phyloP scores from a whole-genome alignment of 2,329 filamentous ascomycete genomes.

The Corynespora cassiicola region DNA sequence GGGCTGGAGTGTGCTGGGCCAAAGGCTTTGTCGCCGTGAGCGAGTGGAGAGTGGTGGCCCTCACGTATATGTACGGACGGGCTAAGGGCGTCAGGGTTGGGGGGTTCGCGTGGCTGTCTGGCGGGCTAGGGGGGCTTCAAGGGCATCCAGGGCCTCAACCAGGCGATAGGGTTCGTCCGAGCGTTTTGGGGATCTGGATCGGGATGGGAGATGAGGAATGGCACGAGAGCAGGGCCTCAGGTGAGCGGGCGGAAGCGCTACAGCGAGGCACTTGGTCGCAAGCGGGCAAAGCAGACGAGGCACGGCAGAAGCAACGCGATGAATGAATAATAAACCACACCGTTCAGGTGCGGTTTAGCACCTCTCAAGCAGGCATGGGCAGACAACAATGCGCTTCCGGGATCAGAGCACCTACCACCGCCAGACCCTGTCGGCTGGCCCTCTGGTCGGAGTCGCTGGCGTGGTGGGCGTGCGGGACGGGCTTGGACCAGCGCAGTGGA shows the following conservation, averaged over 20 bases:
- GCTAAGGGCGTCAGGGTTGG: slow-evolving; percentile 46
- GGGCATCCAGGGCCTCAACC: slow-evolving; percentile 43
- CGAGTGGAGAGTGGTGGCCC: slow-evolving; percentile 47
- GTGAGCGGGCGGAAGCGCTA: slow-evolving; percentile 44
- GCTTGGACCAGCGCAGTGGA: slow-evolving; percentile 47
- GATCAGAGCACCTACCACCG: slow-evolving; percentile 39
- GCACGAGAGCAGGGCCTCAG: slow-evolving; percentile 44
- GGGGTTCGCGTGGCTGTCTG: slow-evolving; percentile 51
- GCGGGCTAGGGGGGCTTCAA: slow-evolving; percentile 38
- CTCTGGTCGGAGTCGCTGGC: slow-evolving; percentile 43
- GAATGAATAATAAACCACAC: slow-evolving; percentile 46
- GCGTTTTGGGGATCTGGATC: slow-evolving; percentile 50
- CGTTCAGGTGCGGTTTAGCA: slow-evolving; percentile 40
- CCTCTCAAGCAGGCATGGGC: slow-evolving; percentile 37
- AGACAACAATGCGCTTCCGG: slow-evolving; percentile 42
- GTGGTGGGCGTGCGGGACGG: slow-evolving; percentile 47
- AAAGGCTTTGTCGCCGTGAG: slow-evolving; percentile 45
- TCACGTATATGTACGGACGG: slow-evolving; percentile 53
- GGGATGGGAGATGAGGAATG: slow-evolving; percentile 41
- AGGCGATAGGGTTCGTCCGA: slow-evolving; percentile 51
- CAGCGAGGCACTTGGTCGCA: slow-evolving; percentile 44
- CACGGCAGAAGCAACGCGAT: slow-evolving; percentile 46
- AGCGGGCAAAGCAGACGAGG: slow-evolving; percentile 46
- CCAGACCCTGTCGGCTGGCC: slow-evolving; percentile 41
- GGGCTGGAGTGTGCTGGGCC: slow-evolving; percentile 53